Evolutionary conservation across 345 rosid genomes (phyloP).

Genomic region (Euphorbia tirucalli): DNA sequence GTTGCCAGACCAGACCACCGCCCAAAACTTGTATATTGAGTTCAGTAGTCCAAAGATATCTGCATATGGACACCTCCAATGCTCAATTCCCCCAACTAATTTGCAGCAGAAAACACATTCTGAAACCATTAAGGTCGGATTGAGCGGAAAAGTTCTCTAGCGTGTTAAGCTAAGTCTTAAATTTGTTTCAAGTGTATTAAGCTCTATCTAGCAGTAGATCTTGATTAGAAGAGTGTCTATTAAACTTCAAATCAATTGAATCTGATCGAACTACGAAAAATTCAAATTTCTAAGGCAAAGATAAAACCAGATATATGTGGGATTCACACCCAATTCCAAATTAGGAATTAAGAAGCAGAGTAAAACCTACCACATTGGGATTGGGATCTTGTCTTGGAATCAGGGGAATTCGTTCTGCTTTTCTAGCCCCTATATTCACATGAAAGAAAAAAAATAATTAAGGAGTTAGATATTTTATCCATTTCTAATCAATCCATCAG

Average conservation of each 20-base stretch:
- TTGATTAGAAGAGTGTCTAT: too few species aligned
- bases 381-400: constrained; percentile 12
- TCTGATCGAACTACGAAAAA: too few species aligned
- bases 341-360: neutral
- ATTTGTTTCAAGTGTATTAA: neutral
- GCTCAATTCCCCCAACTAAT: too few species aligned
- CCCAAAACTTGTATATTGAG: neutral
- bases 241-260: too few species aligned
- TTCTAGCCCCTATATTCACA: constrained; percentile 31
- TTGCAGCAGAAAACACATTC: too few species aligned
- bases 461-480: neutral
- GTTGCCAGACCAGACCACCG: too few species aligned
- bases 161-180: neutral
- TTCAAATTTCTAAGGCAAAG: neutral
- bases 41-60: neutral
- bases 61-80: neutral
- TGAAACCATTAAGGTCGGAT: too few species aligned
- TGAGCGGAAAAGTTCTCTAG: neutral
- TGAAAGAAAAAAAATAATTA: neutral
- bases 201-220: too few species aligned
- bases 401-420: constrained; percentile 14
- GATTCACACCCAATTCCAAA: neutral
- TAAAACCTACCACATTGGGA: constrained; percentile 27
- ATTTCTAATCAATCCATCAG: too few species aligned
- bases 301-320: neutral